Base-by-base conservation (phyloP, 73 alveolate species). In the Symbiodinium pilosum region DNA sequence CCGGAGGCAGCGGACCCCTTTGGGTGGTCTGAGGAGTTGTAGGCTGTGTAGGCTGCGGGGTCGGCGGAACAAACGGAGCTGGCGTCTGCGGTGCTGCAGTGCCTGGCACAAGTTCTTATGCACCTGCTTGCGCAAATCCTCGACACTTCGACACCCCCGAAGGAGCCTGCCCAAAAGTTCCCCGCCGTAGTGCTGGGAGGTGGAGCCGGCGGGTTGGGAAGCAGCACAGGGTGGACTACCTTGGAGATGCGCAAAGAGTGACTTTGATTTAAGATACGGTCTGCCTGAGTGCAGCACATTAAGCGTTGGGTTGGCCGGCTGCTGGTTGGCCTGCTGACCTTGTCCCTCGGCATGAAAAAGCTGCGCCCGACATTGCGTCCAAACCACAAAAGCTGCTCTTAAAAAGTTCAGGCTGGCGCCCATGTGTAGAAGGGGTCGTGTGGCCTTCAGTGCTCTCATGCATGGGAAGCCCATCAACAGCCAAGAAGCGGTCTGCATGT, bases 151-250 rank as follows among this genome's bases (percentile, higher is more conserved):
- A n/a, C n/a, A n/a, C n/a, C n/a, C n/a, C n/a, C n/a, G n/a, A n/a
- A n/a, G n/a, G n/a, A n/a, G n/a, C n/a, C n/a, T n/a, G n/a, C n/a
- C n/a, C n/a, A n/a, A n/a, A n/a, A n/a, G n/a, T n/a, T n/a, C n/a
- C n/a, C n/a, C n/a, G n/a, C 21, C 14, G 59, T 47, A 6, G 59
- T 9, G 59, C 59, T 47, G 6, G 59, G 59, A 47, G 81, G 81
- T 24, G 81, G 16, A 2, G 81, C 34, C 38, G 81, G 81, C 41
- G 81, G 81, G 38, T 64, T 64, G 32, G 81, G 81, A 64, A 64
- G 81, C 14, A 64, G 38, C 38, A 64, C 81, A 64, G 24, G 81
- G 81, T 64, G 81, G 81, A 64, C 81, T n/a, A 64, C 81, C 81
- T 64, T n/a, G 2, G 39, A 64, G 28, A 54, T 54, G 73, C 32